Evolutionary conservation across 2,329 filamentous ascomycete genomes (phyloP).

Genomic region (Rhexocercosporidium sp.): DNA sequence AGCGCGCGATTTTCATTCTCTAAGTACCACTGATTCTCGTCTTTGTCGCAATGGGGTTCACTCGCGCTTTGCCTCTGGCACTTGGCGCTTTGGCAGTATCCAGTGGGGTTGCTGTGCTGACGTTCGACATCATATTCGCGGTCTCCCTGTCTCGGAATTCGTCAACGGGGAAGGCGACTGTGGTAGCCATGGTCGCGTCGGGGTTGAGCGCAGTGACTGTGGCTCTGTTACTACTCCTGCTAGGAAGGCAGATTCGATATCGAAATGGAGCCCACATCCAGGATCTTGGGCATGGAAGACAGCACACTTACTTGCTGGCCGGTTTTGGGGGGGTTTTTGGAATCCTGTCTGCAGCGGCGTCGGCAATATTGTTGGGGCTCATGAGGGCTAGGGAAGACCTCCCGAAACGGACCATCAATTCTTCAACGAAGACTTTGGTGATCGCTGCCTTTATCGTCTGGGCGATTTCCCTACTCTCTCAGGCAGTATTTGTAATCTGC

Average conservation of each 20-base stretch:
- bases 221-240: conserved; percentile 33
- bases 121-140: conserved; percentile 40
- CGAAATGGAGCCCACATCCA: conserved; percentile 36
- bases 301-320: conserved; percentile 38
- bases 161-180: conserved; percentile 20
- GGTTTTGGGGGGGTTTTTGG: conserved; percentile 36
- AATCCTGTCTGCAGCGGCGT: conserved; percentile 34
- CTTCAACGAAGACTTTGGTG: conserved; percentile 31
- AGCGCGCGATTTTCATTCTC: conserved; percentile 15
- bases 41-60: conserved; percentile 31
- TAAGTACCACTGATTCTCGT: not conserved
- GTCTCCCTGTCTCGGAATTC: conserved; percentile 29
- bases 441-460: conserved; percentile 39
- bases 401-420: conserved; percentile 29
- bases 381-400: conserved; percentile 33
- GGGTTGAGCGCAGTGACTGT: conserved; percentile 32
- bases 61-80: conserved; percentile 32
- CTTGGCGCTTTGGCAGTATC: conserved; percentile 39
- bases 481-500: conserved; percentile 38
- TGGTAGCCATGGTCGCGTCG: conserved; percentile 37
- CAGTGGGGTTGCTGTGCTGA: conserved; percentile 38
- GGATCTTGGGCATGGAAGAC: conserved; percentile 34
- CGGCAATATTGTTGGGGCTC: conserved; percentile 35
- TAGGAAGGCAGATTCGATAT: conserved; percentile 38
- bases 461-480: conserved; percentile 36